These are phyloP conservation scores for Diaporthe citrichinensis DNA, from an alignment of 2,329 filamentous ascomycete genomes.

Conservation along the genomic window DNA sequence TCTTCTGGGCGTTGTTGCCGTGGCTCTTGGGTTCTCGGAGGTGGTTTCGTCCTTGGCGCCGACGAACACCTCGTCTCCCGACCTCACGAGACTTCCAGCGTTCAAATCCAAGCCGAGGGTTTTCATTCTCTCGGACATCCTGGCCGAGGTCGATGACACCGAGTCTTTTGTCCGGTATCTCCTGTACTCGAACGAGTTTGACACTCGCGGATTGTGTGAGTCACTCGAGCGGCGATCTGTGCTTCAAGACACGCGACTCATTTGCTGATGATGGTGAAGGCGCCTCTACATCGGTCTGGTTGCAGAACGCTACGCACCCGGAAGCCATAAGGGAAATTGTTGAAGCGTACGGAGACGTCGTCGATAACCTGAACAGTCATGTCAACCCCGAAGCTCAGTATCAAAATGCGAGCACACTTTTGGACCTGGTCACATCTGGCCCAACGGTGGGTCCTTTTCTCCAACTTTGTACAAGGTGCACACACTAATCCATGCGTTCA, in stretches of 20 bases:
- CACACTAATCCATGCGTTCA: background rate
- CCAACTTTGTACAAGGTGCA: fast-evolving
- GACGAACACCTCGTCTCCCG: background rate
- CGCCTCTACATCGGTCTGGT: background rate
- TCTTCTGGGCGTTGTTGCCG: background rate
- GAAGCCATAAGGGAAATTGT: background rate
- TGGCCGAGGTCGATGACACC: background rate
- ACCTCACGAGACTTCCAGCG: background rate
- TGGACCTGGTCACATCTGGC: background rate
- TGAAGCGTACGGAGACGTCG: background rate
- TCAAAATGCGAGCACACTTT: background rate
- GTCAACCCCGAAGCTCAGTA: background rate
- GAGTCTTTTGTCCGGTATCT: background rate
- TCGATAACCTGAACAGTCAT: background rate
- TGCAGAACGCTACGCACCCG: background rate
- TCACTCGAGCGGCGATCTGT: background rate
- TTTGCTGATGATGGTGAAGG: background rate
- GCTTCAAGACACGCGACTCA: too few relatives aligned
- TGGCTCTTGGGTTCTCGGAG: background rate
- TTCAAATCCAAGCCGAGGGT: background rate
- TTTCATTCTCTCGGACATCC: background rate
- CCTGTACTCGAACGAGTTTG: background rate
- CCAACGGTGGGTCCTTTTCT: background rate
- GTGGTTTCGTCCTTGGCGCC: background rate
- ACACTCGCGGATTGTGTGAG: background rate